Evolutionary conservation across 192 early-diverging fungal genomes (phyloP).

Genomic region (Kickxella alabastrina): DNA sequence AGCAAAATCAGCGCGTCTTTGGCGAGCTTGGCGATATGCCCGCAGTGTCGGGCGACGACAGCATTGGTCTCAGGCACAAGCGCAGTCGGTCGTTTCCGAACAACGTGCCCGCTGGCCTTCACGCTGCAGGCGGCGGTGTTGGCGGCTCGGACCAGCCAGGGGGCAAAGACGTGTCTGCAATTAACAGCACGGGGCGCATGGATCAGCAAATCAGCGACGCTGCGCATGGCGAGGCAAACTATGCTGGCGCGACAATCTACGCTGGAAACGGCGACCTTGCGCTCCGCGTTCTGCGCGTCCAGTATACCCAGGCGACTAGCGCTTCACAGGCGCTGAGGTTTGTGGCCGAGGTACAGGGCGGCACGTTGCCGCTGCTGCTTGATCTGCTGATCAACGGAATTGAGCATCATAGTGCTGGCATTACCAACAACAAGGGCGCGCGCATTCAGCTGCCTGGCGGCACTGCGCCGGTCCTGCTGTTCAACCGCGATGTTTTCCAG

Average conservation of each 20-base stretch:
- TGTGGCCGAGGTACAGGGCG: constrained; percentile 61
- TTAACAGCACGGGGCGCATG: neutral
- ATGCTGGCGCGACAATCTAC: constrained; percentile 37
- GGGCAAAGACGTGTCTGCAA: neutral
- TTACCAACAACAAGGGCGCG: constrained; percentile 51
- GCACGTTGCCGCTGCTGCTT: constrained; percentile 55
- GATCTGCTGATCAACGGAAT: constrained; percentile 61
- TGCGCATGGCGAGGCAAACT: constrained; percentile 27
- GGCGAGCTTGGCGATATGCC: too few relatives aligned
- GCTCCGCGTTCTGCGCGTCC: constrained; percentile 42
- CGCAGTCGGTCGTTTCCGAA: constrained; percentile 48
- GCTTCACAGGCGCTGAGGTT: constrained; percentile 20
- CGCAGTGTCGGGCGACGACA: constrained; percentile 4
- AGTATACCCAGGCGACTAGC: constrained; percentile 13
- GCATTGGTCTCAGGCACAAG: constrained; percentile 36
- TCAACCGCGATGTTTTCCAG: constrained; percentile 52
- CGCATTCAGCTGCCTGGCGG: constrained; percentile 26
- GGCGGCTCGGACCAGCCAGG: constrained; percentile 1
- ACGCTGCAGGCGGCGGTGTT: constrained; percentile 3
- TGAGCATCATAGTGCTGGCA: constrained; percentile 29
- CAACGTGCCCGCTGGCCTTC: constrained; percentile 3
- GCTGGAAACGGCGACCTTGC: constrained; percentile 46
- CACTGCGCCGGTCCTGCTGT: constrained; percentile 24
- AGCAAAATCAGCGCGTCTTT: too few relatives aligned
- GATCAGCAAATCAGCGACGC: constrained; percentile 40